Percentiles rank a stretch among this genome's conserved stretches.
Conservation (phyloP, 345 rosid species). For the Euclidium syriacum region DNA sequence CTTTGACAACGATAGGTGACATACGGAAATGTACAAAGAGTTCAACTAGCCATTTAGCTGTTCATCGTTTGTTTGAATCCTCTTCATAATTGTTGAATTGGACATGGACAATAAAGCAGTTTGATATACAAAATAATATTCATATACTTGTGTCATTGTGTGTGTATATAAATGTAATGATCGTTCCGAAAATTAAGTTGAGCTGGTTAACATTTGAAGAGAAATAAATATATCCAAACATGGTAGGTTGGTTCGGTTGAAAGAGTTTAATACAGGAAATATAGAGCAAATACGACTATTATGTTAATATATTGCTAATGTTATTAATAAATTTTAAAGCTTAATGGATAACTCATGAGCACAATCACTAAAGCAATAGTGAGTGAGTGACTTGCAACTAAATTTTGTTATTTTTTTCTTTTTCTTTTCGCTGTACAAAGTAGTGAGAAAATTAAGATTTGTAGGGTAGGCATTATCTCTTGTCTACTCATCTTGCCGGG, state of each 20-base stretch:
- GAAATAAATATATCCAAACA: background rate
- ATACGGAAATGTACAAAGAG: too few relatives aligned
- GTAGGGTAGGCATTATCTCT: slow-evolving; percentile 32
- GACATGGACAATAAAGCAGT: too few relatives aligned
- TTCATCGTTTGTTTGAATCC: too few relatives aligned
- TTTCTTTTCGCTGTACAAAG: slow-evolving; percentile 1
- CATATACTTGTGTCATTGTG: too few relatives aligned
- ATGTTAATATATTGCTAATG: background rate
- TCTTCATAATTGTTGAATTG: too few relatives aligned
- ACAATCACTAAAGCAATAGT: slow-evolving; percentile 16
- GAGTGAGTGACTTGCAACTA: slow-evolving; percentile 24
- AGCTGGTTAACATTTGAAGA: background rate
- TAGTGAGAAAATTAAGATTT: slow-evolving; percentile 24
- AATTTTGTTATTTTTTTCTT: background rate
- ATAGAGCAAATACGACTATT: background rate
- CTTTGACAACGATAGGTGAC: too few relatives aligned
- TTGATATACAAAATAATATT: too few relatives aligned
- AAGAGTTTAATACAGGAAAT: too few relatives aligned
- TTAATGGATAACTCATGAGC: slow-evolving; percentile 30
- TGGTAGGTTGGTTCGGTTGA: background rate
- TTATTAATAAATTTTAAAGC: background rate
- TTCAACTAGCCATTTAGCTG: too few relatives aligned
- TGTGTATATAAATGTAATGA: too few relatives aligned
- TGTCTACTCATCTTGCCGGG: slow-evolving; percentile 33
- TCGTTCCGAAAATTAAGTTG: background rate